Percentiles rank a stretch among this genome's conserved stretches.
phyloP scores from a whole-genome alignment of 257 asterid species.

The Solanum habrochaites region DNA sequence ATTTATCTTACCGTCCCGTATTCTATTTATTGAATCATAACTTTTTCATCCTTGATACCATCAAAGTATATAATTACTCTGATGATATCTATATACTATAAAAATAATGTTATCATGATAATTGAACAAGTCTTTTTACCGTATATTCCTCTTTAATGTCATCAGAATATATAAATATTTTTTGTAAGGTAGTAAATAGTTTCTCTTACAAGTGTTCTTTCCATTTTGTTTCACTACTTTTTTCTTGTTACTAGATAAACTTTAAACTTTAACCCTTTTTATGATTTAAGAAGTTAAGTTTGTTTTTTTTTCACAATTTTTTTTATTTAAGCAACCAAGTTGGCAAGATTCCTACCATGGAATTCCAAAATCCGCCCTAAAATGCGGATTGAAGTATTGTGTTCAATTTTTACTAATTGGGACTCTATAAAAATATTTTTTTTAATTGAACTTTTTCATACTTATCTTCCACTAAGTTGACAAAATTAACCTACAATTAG shows the following conservation, averaged over 20 bases:
- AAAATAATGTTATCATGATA: too few relatives aligned
- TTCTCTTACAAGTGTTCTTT: neutral
- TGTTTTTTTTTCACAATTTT: neutral
- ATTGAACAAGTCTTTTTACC: neutral
- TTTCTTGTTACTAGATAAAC: neutral
- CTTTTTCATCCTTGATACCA: neutral
- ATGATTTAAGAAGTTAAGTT: neutral
- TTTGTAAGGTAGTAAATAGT: neutral
- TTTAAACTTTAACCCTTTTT: neutral
- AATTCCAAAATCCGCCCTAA: constrained; percentile 26
- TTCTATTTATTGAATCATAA: neutral
- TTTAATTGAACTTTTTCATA: neutral
- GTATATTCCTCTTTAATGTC: neutral
- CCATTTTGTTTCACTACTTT: too few relatives aligned
- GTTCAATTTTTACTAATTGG: constrained; percentile 10
- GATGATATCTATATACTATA: too few relatives aligned
- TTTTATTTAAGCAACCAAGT: neutral
- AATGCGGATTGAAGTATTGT: constrained; percentile 12
- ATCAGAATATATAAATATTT: neutral
- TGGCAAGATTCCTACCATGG: constrained; percentile 22
- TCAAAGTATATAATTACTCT: neutral
- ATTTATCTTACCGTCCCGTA: rapidly evolving
- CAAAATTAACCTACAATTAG: neutral
- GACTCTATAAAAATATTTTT: neutral
- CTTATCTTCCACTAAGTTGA: constrained; percentile 6